These are phyloP conservation scores for Podospora anserina DNA, from an alignment of 495 filamentous ascomycete genomes.

Conservation along the genomic window DNA sequence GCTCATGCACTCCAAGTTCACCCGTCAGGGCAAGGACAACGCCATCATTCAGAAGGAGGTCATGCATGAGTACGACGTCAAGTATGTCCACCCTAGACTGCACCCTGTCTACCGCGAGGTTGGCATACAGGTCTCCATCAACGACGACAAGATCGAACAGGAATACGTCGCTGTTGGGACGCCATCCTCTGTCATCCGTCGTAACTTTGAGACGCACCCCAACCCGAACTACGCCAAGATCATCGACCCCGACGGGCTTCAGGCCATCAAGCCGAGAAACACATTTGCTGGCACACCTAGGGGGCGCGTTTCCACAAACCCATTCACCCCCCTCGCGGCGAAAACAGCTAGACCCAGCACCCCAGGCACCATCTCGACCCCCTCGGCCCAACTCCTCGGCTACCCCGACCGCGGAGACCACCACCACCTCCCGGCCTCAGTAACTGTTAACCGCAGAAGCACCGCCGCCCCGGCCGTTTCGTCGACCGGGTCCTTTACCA, in stretches of 20 bases:
- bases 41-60: slow-evolving; percentile 86
- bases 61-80: slow-evolving; percentile 90
- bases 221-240: slow-evolving; percentile 84
- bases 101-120: slow-evolving; percentile 80
- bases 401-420: not conserved
- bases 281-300: not conserved
- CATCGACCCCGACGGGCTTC: slow-evolving; percentile 63
- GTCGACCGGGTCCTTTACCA: not conserved
- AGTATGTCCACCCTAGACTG: slow-evolving; percentile 88
- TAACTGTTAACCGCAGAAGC: slow-evolving; percentile 1
- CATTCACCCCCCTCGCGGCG: not conserved
- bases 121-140: slow-evolving; percentile 63
- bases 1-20: slow-evolving; percentile 65
- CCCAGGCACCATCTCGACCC: not conserved
- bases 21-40: slow-evolving; percentile 80
- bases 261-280: not conserved
- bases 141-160: slow-evolving; percentile 41
- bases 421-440: not conserved
- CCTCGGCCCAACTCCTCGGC: not conserved
- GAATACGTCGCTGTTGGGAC: slow-evolving; percentile 67
- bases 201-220: slow-evolving; percentile 79
- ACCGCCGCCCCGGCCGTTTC: not conserved
- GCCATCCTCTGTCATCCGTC: slow-evolving; percentile 72
- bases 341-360: not conserved
- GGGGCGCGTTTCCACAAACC: not conserved